Percentiles rank a stretch among this genome's conserved stretches.
These are phyloP conservation scores for Senecio squalidus DNA, from an alignment of 140 eudicot genomes.

Conservation along the genomic window DNA sequence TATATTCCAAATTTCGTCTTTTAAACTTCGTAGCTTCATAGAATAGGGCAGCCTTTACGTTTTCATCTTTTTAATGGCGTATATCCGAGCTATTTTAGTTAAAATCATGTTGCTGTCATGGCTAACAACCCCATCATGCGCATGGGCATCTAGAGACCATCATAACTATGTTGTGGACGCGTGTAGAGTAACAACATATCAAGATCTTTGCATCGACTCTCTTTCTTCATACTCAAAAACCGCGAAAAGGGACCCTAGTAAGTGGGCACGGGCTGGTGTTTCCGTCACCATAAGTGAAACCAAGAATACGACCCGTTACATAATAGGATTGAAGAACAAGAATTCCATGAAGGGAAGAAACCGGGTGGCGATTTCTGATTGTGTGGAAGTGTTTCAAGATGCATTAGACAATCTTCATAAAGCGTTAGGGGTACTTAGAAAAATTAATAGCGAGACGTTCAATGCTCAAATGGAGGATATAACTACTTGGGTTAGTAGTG, in stretches of 20 bases:
- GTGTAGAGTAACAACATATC: constrained; percentile 69
- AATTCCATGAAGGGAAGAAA: constrained; percentile 34
- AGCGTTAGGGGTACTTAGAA: constrained; percentile 60
- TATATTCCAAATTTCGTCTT: constrained; percentile 10
- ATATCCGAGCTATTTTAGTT: constrained; percentile 1
- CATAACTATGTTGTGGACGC: constrained; percentile 54
- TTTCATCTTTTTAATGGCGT: constrained; percentile 25
- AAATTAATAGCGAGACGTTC: constrained; percentile 34
- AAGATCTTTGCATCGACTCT: constrained; percentile 49
- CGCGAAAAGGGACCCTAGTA: constrained; percentile 54
- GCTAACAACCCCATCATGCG: constrained; percentile 18
- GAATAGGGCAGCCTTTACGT: no score
- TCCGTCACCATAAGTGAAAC: constrained; percentile 72
- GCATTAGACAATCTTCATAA: constrained; percentile 59
- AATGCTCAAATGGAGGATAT: constrained; percentile 54
- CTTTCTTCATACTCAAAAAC: constrained; percentile 55
- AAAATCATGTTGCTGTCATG: constrained; percentile 23
- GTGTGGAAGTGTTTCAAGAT: constrained; percentile 55
- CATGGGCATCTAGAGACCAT: constrained; percentile 15
- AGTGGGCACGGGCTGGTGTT: constrained; percentile 90
- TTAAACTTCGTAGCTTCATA: constrained; percentile 7
- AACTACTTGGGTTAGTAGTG: constrained; percentile 78
- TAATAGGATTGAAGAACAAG: constrained; percentile 24
- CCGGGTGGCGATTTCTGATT: constrained; percentile 51
- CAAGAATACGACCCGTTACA: constrained; percentile 34